phyloP scores from a whole-genome alignment of 768 basidiomycete genomes.

The Myochromella boudieri region DNA sequence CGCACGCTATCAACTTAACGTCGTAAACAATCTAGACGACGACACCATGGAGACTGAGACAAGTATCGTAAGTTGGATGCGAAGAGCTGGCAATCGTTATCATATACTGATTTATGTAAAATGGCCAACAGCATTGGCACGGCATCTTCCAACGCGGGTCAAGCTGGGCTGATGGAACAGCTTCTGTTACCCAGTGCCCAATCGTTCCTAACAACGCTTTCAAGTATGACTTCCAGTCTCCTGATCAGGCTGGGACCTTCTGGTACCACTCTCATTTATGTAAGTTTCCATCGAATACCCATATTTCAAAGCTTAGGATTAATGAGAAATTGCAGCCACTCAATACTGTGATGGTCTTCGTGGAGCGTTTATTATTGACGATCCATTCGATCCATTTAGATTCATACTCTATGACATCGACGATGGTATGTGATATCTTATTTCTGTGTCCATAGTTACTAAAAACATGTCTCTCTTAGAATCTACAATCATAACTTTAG shows the following conservation, averaged over 20 bases:
- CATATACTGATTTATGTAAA: conserved; percentile 7
- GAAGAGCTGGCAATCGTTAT: background rate
- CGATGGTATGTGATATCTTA: conserved; percentile 23
- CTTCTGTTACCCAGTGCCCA: conserved; percentile 40
- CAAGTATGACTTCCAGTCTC: conserved; percentile 32
- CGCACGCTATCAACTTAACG: background rate
- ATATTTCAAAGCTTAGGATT: conserved; percentile 22
- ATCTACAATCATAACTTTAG: conserved; percentile 41
- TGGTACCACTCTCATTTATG: conserved; percentile 29
- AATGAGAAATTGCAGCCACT: conserved; percentile 26
- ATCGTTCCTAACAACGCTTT: conserved; percentile 35
- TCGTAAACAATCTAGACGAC: background rate
- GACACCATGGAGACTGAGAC: background rate
- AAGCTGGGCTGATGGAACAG: conserved; percentile 34
- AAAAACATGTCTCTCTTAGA: conserved; percentile 18
- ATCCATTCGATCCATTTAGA: conserved; percentile 31
- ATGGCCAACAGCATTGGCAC: conserved; percentile 36
- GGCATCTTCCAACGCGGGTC: conserved; percentile 40
- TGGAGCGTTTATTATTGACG: conserved; percentile 35
- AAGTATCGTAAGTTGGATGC: background rate
- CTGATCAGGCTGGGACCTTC: conserved; percentile 22
- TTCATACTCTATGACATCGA: conserved; percentile 28
- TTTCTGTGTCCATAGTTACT: background rate
- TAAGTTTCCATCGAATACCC: conserved; percentile 4
- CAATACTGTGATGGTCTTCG: conserved; percentile 50